phyloP scores from a whole-genome alignment of 805 yeast genomes.

The Candida ascalaphidarum region DNA sequence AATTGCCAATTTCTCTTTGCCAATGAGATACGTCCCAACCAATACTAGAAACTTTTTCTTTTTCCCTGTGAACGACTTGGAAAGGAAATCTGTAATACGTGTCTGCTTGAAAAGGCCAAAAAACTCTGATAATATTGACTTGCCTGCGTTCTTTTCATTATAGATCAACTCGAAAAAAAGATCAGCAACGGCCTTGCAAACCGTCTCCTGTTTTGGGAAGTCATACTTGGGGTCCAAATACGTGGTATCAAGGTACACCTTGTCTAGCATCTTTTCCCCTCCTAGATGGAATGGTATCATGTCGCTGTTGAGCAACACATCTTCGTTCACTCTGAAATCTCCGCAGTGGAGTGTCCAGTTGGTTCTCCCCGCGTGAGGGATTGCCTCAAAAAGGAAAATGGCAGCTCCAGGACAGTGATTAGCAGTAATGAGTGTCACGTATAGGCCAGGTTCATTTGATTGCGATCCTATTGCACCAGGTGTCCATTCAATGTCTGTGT shows the following conservation, averaged over 20 bases:
- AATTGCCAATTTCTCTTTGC: conserved; percentile 82
- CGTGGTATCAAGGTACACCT: conserved; percentile 83
- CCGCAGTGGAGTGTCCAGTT: conserved; percentile 72
- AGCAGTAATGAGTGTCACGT: conserved; percentile 67
- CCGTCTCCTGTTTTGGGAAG: conserved; percentile 71
- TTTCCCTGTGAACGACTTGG: conserved; percentile 4
- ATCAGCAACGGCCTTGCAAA: conserved; percentile 51
- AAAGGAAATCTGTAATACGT: conserved; percentile 30
- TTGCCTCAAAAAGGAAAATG: conserved; percentile 59
- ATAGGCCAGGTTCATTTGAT: conserved; percentile 23
- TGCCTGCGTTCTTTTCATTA: no score
- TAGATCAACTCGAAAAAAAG: conserved; percentile 34
- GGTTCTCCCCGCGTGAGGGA: conserved; percentile 10
- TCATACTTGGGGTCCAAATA: conserved; percentile 67
- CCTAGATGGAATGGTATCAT: conserved; percentile 12
- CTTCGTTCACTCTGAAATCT: conserved; percentile 69
- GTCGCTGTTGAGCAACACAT: conserved; percentile 36
- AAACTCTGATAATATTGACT: no score
- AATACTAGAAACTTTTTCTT: conserved; percentile 44
- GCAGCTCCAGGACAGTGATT: conserved; percentile 97
- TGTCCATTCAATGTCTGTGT: conserved; percentile 10
- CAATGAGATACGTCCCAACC: conserved; percentile 87
- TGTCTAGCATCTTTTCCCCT: conserved; percentile 49
- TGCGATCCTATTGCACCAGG: conserved; percentile 2
- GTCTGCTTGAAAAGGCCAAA: conserved; percentile 25